Base-by-base conservation (phyloP, 495 filamentous ascomycete genomes). In the Xylaria bambusicola region DNA sequence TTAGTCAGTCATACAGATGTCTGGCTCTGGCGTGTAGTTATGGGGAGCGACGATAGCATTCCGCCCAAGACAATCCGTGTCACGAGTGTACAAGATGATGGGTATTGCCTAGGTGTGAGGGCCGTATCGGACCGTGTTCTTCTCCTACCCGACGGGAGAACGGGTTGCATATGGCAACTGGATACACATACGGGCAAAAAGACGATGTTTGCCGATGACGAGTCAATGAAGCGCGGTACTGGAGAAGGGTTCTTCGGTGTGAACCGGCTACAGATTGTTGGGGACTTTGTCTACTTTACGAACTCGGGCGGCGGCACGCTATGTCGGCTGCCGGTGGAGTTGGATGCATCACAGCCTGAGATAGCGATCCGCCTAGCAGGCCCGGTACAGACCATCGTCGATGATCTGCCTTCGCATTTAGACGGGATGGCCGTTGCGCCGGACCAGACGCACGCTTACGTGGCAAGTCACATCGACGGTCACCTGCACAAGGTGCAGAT, bases 401-500 rank as follows among this genome's bases (percentile, higher is more conserved):
- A 62, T 31, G 62, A 65, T 18, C 51, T 71, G 3, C 64, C 62
- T 27, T 24, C 46, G 17, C 56, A 71, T 24, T 63, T 66, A 26
- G 68, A 71, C 36, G 68, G 68, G 6, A 21, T 71, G 50, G 64
- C 64, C 4, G 26, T 71, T 3, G 40, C 66, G 20, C 50, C 35
- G 13, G 66, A 71, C 54, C 58, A 63, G 49, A 59, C 57, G 3
- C n/a, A 66, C 4, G 60, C 60, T 18, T 71, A 67, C 54, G 66
- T 67, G 9, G 65, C 64, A 24, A 69, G 62, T 26, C 68, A 71
- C 49, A 67, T 56, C 46, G 68, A 69, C 29, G 68, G 68, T 2
- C 35, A 44, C 23, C 52, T 71, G 10, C 64, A 62, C 57, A 65
- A 67, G 35, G 50, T 71, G 21, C 42, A 27, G 56, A 51, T 71